A percentile compares a stretch with the other conserved stretches of the same genome.
phyloP scores from a whole-genome alignment of 2,329 filamentous ascomycete genomes.

The Aureobasidium sp. region DNA sequence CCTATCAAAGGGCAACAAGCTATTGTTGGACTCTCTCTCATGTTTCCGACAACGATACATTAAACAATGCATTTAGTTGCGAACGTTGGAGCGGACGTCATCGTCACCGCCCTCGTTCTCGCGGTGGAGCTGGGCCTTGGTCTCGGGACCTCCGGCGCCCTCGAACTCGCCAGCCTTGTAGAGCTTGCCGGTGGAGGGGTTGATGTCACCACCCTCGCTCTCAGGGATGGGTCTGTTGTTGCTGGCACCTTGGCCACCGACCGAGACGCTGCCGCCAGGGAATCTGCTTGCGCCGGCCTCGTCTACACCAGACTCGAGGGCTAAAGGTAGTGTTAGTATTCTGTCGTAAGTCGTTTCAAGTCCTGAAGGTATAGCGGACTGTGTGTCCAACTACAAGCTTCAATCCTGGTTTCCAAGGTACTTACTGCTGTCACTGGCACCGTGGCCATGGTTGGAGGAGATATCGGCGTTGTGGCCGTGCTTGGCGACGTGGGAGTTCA shows the following conservation, averaged over 20 bases:
- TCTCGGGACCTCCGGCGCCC: conserved; percentile 42
- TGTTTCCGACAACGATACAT: background rate
- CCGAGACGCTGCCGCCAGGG: conserved; percentile 38
- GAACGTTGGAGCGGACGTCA: conserved; percentile 26
- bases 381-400: background rate
- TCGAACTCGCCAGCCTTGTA: conserved; percentile 43
- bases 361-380: background rate
- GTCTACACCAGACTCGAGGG: conserved; percentile 43
- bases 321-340: conserved; percentile 24
- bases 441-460: conserved; percentile 20
- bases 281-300: conserved; percentile 35
- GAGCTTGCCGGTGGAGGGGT: conserved; percentile 32
- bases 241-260: conserved; percentile 38
- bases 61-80: background rate
- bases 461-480: conserved; percentile 26
- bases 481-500: conserved; percentile 39
- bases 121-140: conserved; percentile 34
- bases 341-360: background rate
- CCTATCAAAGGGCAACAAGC: conserved; percentile 4
- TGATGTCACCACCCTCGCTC: conserved; percentile 39
- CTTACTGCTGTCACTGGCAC: conserved; percentile 34
- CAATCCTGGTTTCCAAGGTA: background rate
- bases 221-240: conserved; percentile 43
- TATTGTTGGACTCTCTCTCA: background rate
- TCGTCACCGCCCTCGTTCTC: conserved; percentile 35